These are phyloP conservation scores for Amanita rimosa DNA, from an alignment of 768 basidiomycete genomes.

Conservation along the genomic window DNA sequence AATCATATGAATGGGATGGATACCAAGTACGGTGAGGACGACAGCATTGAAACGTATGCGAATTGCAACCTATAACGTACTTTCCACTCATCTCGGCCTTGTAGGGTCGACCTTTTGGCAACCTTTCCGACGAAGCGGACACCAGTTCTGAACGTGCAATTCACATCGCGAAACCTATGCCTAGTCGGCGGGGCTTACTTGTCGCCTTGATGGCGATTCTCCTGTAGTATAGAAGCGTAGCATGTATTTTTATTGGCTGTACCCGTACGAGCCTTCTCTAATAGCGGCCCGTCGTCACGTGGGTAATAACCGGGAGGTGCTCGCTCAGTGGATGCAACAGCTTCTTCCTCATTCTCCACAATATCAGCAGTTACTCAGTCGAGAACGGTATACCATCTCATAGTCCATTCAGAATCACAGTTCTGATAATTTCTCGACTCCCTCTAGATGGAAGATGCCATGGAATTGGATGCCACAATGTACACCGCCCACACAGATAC, in stretches of 20 bases:
- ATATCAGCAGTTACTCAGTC: neutral
- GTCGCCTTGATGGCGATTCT: conserved; percentile 35
- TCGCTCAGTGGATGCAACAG: neutral
- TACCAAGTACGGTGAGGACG: conserved; percentile 36
- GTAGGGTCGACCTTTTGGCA: conserved; percentile 73
- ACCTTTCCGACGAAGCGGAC: conserved; percentile 96
- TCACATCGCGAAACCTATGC: conserved; percentile 91
- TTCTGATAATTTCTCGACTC: neutral
- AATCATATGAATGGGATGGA: conserved; percentile 11
- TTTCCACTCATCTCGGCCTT: conserved; percentile 5
- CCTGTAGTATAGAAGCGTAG: neutral
- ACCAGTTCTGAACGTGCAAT: conserved; percentile 84
- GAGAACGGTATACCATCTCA: neutral
- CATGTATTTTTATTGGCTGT: conserved; percentile 4
- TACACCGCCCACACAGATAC: conserved; percentile 4
- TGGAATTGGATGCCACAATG: conserved; percentile 31
- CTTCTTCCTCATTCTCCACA: neutral
- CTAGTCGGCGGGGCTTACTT: conserved; percentile 73
- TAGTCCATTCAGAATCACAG: neutral
- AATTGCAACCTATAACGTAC: neutral
- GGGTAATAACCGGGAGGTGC: neutral
- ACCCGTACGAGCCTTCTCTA: too few relatives aligned
- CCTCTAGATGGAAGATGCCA: conserved; percentile 25
- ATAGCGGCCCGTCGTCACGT: conserved; percentile 1
- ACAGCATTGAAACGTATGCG: conserved; percentile 63